Base-by-base conservation (phyloP, 371 early-diverging fungal genomes). In the Blakeslea trispora region DNA sequence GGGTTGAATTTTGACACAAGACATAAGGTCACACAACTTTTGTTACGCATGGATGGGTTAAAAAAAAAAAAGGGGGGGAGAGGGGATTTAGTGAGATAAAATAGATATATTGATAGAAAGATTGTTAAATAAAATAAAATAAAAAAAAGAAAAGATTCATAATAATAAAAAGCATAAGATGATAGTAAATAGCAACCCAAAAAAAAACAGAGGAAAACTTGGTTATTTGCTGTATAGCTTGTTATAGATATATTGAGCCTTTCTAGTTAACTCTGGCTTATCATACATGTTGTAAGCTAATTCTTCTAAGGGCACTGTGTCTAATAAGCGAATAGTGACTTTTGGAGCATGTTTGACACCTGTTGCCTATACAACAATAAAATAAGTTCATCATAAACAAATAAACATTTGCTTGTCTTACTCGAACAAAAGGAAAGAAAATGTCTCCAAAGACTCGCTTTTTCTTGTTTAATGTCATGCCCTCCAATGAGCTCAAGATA, bases 221-320 rank as follows among this genome's bases (percentile, higher is more conserved):
- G 14, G 7, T 13, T 37, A 14, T 37, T 37, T 37, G 37, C 14
- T 37, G 23, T 57, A 60, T 32, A 60, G 46, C 18, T 60, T 44
- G 34, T 44, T 28, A 57, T 60, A 54, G 21, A 49, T 45, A 1
- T 48, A 23, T 44, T 52, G 54, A 34, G 58, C 57, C 14, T 48
- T 62, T 56, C 44, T 46, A 3, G 57, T 62, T 22, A 64, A 52
- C 50, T 59, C 46, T 42, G 46, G 39, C 28, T 64, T 59, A 53
- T 81, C 72, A 34, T 71, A 66, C 80, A 79, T 81, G 2, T 49
- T 50, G 61, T 69, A 70, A 40, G 78, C 82, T 37, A 81, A 56
- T 23, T 75, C 78, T 15, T 65, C 53, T 32, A 81, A 50, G 17
- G 78, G 72, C 7, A 79, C 59, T 14, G 71, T 74, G 45, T 81